Evolutionary conservation across 2,329 filamentous ascomycete genomes (phyloP), one percentile per base, ranked within the genome.

Genomic region (Fonsecaea pedrosoi): DNA sequence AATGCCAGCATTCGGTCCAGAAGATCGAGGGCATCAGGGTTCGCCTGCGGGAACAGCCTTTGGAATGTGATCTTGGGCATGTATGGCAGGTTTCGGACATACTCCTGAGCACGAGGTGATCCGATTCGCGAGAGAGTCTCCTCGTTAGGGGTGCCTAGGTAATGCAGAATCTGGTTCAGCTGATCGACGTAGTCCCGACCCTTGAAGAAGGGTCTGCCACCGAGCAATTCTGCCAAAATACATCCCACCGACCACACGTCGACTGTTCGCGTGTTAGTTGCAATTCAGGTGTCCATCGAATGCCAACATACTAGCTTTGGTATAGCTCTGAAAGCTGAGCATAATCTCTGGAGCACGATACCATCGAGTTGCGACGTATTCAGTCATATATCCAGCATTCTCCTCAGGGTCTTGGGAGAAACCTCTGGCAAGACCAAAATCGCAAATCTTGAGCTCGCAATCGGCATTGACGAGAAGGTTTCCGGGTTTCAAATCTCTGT

Each of bases 271-370:
- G 32, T 50, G 32, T 68, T 54, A 67, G 60, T 40, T 48, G 8
- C 55, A 48, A 54, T 48, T 56, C 8, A 48, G n/a, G 21, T 34
- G 25, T 71, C 59, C 35, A 48, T 65, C 32, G 45, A 25, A 48
- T 38, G 38, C 15, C 8, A 35, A 94, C 94, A 65, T 88, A 98
- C 95, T 99, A 74, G 95, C 95, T 92, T 99, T 99, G 75, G 95
- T 99, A 81, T 99, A 99, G 83, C 93, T 97, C 82, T 98, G 94
- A 87, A 99, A 99, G 84, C 93, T 97, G 80, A 99, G 84, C 95
- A 99, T 99, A 74, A 99, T 99, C 81, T 99, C 95, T 4, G 95
- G 95, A 3, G 95, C 95, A 81, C 95, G 90, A 80, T 99, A 99
- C 95, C 95, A 99, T 83, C 95, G 87, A 60, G 95, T 99, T 59